phyloP scores from a whole-genome alignment of 164 flowering plant genomes.

The Aristolochia fimbriata region DNA sequence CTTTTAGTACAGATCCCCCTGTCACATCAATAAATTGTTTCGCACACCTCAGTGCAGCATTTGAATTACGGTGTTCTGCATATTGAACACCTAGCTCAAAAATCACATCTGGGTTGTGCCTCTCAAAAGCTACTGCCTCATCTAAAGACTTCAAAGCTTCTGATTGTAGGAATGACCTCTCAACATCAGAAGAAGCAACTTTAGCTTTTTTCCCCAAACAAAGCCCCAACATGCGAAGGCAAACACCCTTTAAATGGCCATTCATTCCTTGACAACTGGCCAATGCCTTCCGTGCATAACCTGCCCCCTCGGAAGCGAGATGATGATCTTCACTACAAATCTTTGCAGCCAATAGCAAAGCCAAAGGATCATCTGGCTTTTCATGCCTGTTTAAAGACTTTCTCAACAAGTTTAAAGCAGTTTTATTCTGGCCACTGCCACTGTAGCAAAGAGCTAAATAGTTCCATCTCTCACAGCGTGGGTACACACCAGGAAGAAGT shows the following conservation, averaged over 20 bases:
- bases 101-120: slow-evolving; percentile 51
- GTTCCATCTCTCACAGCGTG: slow-evolving; percentile 78
- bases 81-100: slow-evolving; percentile 72
- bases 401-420: slow-evolving; percentile 71
- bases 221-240: slow-evolving; percentile 65
- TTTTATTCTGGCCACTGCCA: slow-evolving; percentile 50
- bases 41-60: slow-evolving; percentile 70
- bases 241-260: slow-evolving; percentile 66
- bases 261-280: slow-evolving; percentile 31
- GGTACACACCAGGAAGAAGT: slow-evolving; percentile 65
- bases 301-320: slow-evolving; percentile 80
- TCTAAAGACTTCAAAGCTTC: slow-evolving; percentile 79
- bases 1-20: slow-evolving; percentile 75
- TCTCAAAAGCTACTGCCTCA: slow-evolving; percentile 48
- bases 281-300: slow-evolving; percentile 66
- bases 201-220: slow-evolving; percentile 80
- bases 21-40: slow-evolving; percentile 71
- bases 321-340: slow-evolving; percentile 62
- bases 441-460: slow-evolving; percentile 65
- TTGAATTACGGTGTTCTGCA: slow-evolving; percentile 73
- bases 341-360: slow-evolving; percentile 68
- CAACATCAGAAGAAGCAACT: slow-evolving; percentile 62
- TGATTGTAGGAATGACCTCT: slow-evolving; percentile 71
- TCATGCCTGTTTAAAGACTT: slow-evolving; percentile 70
- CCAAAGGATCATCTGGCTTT: slow-evolving; percentile 52